Evolutionary conservation across 768 basidiomycete genomes (phyloP).

Genomic region (Russula earlei): DNA sequence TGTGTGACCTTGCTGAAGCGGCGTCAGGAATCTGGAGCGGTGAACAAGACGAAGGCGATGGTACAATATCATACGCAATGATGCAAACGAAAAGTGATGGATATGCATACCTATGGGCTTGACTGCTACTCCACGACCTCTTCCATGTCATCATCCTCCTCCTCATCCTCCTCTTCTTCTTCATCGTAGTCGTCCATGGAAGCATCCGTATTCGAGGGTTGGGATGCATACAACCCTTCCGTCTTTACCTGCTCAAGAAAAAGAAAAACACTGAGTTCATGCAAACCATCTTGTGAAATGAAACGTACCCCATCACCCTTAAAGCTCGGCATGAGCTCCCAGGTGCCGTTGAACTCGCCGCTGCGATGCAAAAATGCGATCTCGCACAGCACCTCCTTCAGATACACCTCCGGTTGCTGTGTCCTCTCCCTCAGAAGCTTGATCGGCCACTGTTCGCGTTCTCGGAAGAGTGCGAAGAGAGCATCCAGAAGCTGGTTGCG

Average conservation of each 20-base stretch:
- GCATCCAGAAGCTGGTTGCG: conserved; percentile 80
- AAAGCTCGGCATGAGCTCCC: conserved; percentile 70
- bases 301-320: conserved; percentile 49
- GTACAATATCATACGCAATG: no score
- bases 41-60: no score
- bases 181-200: conserved; percentile 48
- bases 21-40: no score
- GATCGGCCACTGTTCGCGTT: conserved; percentile 75
- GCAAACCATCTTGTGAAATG: not conserved
- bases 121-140: conserved; percentile 50
- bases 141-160: conserved; percentile 62
- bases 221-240: conserved; percentile 24
- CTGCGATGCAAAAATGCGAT: conserved; percentile 69
- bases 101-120: no score
- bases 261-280: not conserved
- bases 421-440: conserved; percentile 67
- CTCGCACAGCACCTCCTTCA: conserved; percentile 73
- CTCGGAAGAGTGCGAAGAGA: conserved; percentile 69
- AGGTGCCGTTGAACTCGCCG: conserved; percentile 73
- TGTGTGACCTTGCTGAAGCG: no score
- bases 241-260: conserved; percentile 25
- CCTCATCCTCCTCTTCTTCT: conserved; percentile 49
- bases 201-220: conserved; percentile 24
- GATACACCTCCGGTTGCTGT: conserved; percentile 78
- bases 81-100: no score